A percentile compares a stretch with the other conserved stretches of the same genome.
phyloP scores from a whole-genome alignment of 1,139 yeast genomes.

The Pichia sp. region DNA sequence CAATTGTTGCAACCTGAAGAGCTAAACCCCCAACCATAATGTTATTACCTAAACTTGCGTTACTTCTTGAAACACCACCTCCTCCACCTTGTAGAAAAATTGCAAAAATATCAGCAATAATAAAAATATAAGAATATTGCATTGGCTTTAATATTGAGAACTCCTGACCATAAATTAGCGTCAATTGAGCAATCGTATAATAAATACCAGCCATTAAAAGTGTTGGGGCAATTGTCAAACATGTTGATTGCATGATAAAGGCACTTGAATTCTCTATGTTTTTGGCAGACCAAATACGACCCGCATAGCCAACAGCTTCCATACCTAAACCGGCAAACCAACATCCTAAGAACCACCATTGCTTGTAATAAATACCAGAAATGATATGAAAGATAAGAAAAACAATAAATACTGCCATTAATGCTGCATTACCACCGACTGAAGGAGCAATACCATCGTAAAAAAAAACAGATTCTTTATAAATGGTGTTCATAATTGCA shows the following conservation, averaged over 20 bases:
- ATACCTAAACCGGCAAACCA: constrained; percentile 2
- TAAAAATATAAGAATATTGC: constrained; percentile 11
- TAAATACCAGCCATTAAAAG: constrained; percentile 82
- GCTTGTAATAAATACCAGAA: not conserved
- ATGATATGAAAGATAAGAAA: not conserved
- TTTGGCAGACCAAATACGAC: not conserved
- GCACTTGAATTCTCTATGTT: not conserved
- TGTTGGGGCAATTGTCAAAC: constrained; percentile 5
- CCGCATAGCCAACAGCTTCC: constrained; percentile 2
- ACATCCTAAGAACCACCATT: constrained; percentile 5
- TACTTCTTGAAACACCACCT: constrained; percentile 39
- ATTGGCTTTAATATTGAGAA: constrained; percentile 42
- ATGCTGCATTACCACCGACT: not conserved
- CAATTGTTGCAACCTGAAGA: constrained; percentile 71
- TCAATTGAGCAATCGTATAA: constrained; percentile 60
- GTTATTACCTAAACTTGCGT: constrained; percentile 3
- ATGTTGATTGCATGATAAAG: constrained; percentile 2
- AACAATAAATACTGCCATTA: not conserved
- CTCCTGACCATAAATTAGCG: constrained; percentile 56
- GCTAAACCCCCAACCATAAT: constrained; percentile 77
- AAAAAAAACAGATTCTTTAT: not conserved
- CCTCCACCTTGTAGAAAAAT: constrained; percentile 72
- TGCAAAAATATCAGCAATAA: constrained; percentile 30
- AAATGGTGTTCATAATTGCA: not conserved
- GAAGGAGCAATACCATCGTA: not conserved